Conservation (phyloP, 257 asterid species). For the Leptodermis oblonga region DNA sequence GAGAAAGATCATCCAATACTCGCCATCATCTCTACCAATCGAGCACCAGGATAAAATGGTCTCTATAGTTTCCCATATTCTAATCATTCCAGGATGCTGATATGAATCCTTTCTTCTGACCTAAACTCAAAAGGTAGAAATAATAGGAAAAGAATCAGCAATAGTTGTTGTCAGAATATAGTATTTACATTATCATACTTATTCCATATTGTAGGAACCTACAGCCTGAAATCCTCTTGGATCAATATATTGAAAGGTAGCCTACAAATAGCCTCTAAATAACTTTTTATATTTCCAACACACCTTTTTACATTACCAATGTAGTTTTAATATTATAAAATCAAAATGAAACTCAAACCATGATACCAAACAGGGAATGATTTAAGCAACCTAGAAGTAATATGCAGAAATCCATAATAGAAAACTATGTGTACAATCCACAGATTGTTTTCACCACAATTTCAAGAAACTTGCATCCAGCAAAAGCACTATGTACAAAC, state of each 20-base stretch:
- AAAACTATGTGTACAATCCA: background rate
- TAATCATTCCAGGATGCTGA: slow-evolving; percentile 42
- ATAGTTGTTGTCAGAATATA: too few species aligned
- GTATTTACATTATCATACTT: background rate
- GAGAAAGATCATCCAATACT: slow-evolving; percentile 21
- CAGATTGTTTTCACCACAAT: background rate
- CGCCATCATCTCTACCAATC: slow-evolving; percentile 56
- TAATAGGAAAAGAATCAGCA: background rate
- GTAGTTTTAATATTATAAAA: too few species aligned
- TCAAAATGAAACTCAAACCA: too few species aligned
- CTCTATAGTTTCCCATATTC: slow-evolving; percentile 46
- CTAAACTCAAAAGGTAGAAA: slow-evolving; percentile 31
- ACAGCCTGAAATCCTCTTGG: background rate
- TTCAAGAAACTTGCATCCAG: background rate
- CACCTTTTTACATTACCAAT: too few species aligned
- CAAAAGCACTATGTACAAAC: background rate
- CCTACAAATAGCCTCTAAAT: too few species aligned
- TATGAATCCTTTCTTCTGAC: slow-evolving; percentile 54
- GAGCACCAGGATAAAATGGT: slow-evolving; percentile 63
- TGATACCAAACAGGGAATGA: too few species aligned
- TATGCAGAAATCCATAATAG: background rate
- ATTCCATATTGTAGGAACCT: background rate
- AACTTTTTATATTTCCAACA: too few species aligned
- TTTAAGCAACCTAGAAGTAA: background rate
- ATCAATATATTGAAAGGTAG: background rate